A percentile compares a stretch with the other conserved stretches of the same genome.
phyloP scores from a whole-genome alignment of 305 asterid species.

The Fraxinus albicans region DNA sequence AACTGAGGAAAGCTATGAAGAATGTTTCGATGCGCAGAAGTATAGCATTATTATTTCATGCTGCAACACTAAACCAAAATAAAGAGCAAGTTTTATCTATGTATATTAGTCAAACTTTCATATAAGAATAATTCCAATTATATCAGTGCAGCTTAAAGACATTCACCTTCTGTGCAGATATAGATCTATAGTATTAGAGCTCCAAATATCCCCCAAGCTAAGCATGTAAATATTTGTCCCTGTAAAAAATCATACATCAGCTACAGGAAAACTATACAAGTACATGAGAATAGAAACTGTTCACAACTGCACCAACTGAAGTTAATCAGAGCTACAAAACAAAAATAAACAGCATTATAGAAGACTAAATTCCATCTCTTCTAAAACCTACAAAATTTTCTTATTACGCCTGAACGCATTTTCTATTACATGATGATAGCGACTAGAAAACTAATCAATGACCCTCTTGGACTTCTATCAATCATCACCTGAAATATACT shows the following conservation, averaged over 20 bases:
- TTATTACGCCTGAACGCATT: no score
- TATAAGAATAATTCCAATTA: not conserved
- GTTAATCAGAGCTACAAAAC: not conserved
- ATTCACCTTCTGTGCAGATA: constrained; percentile 84
- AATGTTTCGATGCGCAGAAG: not conserved
- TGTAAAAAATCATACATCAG: constrained; percentile 33
- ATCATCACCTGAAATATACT: not conserved
- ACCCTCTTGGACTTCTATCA: not conserved
- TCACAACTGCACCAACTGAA: not conserved
- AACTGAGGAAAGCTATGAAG: not conserved
- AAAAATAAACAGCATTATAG: not conserved
- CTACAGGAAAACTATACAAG: not conserved
- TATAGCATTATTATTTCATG: constrained; percentile 1
- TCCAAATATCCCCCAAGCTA: constrained; percentile 85
- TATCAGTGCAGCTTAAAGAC: not conserved
- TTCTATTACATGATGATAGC: not conserved
- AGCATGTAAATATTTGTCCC: constrained; percentile 83
- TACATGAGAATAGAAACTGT: not conserved
- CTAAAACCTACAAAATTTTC: not conserved
- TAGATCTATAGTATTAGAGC: constrained; percentile 84
- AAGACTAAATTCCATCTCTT: not conserved
- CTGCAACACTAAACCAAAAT: not conserved
- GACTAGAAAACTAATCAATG: not conserved
- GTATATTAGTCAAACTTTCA: not conserved
- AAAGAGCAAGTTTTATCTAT: not conserved